These are phyloP conservation scores for Fusarium verticillioides DNA, from an alignment of 2,329 filamentous ascomycete genomes.

Conservation along the genomic window DNA sequence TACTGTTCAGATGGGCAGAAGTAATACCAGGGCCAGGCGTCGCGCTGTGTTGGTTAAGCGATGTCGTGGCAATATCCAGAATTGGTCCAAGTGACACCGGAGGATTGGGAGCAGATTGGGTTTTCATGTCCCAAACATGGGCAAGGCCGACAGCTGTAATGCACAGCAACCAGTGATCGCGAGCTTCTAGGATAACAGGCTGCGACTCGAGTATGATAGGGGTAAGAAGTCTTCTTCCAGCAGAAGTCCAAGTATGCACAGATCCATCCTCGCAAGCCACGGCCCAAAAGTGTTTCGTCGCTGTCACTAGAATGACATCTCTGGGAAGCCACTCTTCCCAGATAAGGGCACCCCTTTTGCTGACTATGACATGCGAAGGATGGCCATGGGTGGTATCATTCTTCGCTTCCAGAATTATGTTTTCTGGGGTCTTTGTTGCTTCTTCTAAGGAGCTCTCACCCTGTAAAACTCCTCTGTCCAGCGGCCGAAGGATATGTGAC, in stretches of 20 bases:
- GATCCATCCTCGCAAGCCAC: slow-evolving; percentile 94
- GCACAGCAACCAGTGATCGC: slow-evolving; percentile 88
- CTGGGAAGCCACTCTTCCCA: slow-evolving; percentile 96
- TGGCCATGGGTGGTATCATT: slow-evolving; percentile 84
- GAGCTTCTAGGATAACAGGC: slow-evolving; percentile 91
- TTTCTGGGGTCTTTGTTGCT: slow-evolving; percentile 71
- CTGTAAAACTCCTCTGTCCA: slow-evolving; percentile 73
- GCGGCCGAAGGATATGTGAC: slow-evolving; percentile 81
- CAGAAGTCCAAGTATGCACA: slow-evolving; percentile 90
- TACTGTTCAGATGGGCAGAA: slow-evolving; percentile 89
- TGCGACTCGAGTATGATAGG: slow-evolving; percentile 90
- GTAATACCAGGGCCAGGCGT: slow-evolving; percentile 86
- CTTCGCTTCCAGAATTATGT: slow-evolving; percentile 85
- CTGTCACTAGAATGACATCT: slow-evolving; percentile 88
- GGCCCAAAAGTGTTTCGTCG: slow-evolving; percentile 90
- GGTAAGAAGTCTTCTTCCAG: slow-evolving; percentile 85
- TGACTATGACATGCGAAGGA: slow-evolving; percentile 84
- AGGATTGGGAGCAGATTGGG: slow-evolving; percentile 84
- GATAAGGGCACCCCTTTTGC: slow-evolving; percentile 80
- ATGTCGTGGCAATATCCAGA: slow-evolving; percentile 84
- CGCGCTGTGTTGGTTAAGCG: slow-evolving; percentile 78
- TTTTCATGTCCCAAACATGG: slow-evolving; percentile 93
- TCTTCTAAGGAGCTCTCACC: slow-evolving; percentile 67
- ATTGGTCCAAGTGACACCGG: slow-evolving; percentile 90
- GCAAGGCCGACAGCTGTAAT: slow-evolving; percentile 89